These are phyloP conservation scores for Myxozyma melibiosi DNA, from an alignment of 805 yeast species.

Conservation along the genomic window DNA sequence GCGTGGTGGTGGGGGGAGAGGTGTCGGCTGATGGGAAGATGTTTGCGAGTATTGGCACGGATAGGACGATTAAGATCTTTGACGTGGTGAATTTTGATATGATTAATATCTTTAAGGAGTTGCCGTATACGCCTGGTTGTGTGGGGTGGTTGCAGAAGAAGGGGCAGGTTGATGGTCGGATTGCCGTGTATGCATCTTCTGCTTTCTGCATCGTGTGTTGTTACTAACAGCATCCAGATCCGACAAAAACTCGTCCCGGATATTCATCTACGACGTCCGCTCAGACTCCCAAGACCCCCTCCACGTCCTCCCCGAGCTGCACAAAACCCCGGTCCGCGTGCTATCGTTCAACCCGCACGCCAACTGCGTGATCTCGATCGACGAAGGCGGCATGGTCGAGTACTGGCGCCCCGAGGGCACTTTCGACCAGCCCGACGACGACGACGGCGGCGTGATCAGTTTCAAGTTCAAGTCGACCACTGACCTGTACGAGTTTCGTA, in stretches of 20 bases:
- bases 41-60: slow-evolving; percentile 38
- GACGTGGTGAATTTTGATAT: slow-evolving; percentile 45
- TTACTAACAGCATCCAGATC: slow-evolving; percentile 7
- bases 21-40: slow-evolving; percentile 36
- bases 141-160: slow-evolving; percentile 37
- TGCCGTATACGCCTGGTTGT: slow-evolving; percentile 38
- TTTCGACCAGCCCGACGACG: slow-evolving; percentile 33
- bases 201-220: background rate
- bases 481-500: slow-evolving; percentile 45
- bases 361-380: slow-evolving; percentile 41
- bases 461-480: slow-evolving; percentile 48
- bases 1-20: slow-evolving; percentile 17
- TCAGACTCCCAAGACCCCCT: slow-evolving; percentile 31
- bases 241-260: slow-evolving; percentile 27
- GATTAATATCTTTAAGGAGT: slow-evolving; percentile 41
- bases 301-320: slow-evolving; percentile 31
- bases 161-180: slow-evolving; percentile 27
- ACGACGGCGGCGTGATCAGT: too few species aligned
- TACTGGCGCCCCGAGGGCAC: slow-evolving; percentile 41
- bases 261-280: slow-evolving; percentile 37
- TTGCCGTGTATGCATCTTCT: slow-evolving; percentile 18
- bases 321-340: slow-evolving; percentile 35
- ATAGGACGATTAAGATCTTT: slow-evolving; percentile 40
- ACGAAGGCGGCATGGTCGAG: slow-evolving; percentile 43
- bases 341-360: slow-evolving; percentile 36